These are phyloP conservation scores for Clonostachys chloroleuca DNA, from an alignment of 2,329 filamentous ascomycete genomes.

Conservation along the genomic window DNA sequence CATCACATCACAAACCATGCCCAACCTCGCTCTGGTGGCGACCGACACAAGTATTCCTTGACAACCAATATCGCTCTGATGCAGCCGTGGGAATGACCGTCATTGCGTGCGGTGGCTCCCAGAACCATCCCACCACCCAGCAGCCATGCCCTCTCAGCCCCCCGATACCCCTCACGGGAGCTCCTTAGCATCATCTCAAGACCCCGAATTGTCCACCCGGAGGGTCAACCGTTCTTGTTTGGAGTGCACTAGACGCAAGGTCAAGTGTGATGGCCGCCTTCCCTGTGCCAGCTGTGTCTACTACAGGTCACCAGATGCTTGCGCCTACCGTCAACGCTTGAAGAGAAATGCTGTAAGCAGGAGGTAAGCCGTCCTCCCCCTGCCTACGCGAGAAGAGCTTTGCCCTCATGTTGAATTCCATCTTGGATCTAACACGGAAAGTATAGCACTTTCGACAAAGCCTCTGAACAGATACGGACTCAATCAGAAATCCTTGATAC, in stretches of 20 bases:
- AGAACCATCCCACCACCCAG: too few species aligned
- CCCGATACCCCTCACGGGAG: neutral
- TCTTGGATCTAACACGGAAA: neutral
- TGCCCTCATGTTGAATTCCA: neutral
- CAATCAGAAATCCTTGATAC: conserved; percentile 13
- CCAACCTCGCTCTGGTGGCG: neutral
- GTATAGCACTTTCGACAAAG: conserved; percentile 14
- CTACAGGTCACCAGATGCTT: conserved; percentile 14
- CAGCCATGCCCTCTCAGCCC: too few species aligned
- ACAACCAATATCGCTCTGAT: too few species aligned
- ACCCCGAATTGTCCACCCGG: neutral
- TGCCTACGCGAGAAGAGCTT: neutral
- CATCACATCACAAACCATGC: neutral
- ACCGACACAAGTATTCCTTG: too few species aligned
- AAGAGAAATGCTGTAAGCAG: conserved; percentile 20
- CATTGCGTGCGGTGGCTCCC: too few species aligned
- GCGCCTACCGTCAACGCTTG: conserved; percentile 19
- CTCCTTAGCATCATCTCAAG: neutral
- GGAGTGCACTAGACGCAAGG: conserved; percentile 16
- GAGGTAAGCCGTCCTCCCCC: conserved; percentile 8
- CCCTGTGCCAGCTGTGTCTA: conserved; percentile 30
- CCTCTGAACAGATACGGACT: conserved; percentile 11
- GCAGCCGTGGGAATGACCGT: too few species aligned
- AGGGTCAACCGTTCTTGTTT: conserved; percentile 7
- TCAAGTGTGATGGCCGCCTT: conserved; percentile 22